Conservation (phyloP, 1,139 yeast genomes). For the Pichia sp. region DNA sequence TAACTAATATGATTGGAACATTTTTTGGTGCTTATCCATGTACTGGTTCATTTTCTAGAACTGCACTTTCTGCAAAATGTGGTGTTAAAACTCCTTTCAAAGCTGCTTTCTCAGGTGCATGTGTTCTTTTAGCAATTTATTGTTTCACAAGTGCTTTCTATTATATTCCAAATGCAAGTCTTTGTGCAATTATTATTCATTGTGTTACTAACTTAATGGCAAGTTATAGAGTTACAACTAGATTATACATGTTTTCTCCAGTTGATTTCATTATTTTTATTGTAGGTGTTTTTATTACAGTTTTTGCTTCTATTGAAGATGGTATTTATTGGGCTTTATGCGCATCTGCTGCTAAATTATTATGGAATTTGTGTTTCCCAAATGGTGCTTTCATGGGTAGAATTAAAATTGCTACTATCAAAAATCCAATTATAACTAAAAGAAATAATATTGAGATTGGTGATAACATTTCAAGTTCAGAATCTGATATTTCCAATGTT, state of each 20-base stretch:
- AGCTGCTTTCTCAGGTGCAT: slow-evolving; percentile 84
- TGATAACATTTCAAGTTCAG: no score
- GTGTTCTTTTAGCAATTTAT: slow-evolving; percentile 81
- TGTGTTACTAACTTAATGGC: slow-evolving; percentile 91
- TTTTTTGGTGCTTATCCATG: slow-evolving; percentile 93
- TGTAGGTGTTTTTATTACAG: slow-evolving; percentile 70
- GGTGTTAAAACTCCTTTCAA: slow-evolving; percentile 94
- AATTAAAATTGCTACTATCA: slow-evolving; percentile 61
- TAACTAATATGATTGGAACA: slow-evolving; percentile 83
- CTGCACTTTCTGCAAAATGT: slow-evolving; percentile 91
- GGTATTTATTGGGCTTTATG: slow-evolving; percentile 89
- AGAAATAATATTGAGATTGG: no score
- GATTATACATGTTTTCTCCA: slow-evolving; percentile 72
- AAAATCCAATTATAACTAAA: slow-evolving; percentile 39
- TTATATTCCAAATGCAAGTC: slow-evolving; percentile 85
- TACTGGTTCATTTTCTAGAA: slow-evolving; percentile 92
- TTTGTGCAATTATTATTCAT: slow-evolving; percentile 84
- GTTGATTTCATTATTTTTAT: slow-evolving; percentile 71
- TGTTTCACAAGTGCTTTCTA: slow-evolving; percentile 77
- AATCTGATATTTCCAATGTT: no score
- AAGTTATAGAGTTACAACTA: slow-evolving; percentile 62
- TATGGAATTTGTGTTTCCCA: slow-evolving; percentile 75
- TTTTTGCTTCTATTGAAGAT: slow-evolving; percentile 75
- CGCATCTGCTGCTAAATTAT: slow-evolving; percentile 70
- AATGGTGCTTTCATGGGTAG: slow-evolving; percentile 79